Conservation (phyloP, 1,284 basidiomycete genomes). For the Ceraceosorus guamensis region DNA sequence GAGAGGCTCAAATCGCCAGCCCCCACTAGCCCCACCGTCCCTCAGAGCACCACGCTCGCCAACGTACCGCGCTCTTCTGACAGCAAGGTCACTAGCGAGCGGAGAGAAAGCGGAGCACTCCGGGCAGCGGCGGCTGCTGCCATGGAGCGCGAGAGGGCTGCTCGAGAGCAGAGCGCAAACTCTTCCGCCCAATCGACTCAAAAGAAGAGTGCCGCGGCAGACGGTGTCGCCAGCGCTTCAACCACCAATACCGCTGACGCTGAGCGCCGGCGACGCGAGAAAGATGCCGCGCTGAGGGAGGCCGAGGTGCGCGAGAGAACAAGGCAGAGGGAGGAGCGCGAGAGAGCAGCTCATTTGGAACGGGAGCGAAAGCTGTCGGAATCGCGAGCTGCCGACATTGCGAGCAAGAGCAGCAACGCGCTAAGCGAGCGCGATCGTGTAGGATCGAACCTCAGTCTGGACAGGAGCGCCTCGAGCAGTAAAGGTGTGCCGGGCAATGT, state of each 20-base stretch:
- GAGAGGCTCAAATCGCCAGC: conserved; percentile 17
- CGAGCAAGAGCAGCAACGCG: no score
- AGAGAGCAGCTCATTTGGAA: no score
- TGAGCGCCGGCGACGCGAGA: conserved; percentile 9
- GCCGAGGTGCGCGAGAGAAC: conserved; percentile 4
- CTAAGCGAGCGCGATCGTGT: no score
- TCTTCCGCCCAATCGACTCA: conserved; percentile 7
- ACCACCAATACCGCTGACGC: conserved; percentile 6
- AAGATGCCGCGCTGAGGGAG: neutral
- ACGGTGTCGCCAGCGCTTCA: conserved; percentile 6
- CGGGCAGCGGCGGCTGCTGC: conserved; percentile 2
- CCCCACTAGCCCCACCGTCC: no score
- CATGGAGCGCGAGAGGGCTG: neutral
- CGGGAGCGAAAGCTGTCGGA: no score
- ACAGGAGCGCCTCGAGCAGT: conserved; percentile 4
- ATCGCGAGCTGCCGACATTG: no score
- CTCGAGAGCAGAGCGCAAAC: no score
- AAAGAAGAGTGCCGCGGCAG: conserved; percentile 11
- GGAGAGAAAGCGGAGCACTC: neutral
- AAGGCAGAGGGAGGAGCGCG: neutral
- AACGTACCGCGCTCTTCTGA: neutral
- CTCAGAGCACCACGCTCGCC: conserved; percentile 14
- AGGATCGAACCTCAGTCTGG: neutral
- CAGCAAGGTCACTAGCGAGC: neutral
- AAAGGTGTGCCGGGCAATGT: conserved; percentile 14